Evolutionary conservation across 306 rosid species (phyloP).

Genomic region (Gastrolobium villosum): DNA sequence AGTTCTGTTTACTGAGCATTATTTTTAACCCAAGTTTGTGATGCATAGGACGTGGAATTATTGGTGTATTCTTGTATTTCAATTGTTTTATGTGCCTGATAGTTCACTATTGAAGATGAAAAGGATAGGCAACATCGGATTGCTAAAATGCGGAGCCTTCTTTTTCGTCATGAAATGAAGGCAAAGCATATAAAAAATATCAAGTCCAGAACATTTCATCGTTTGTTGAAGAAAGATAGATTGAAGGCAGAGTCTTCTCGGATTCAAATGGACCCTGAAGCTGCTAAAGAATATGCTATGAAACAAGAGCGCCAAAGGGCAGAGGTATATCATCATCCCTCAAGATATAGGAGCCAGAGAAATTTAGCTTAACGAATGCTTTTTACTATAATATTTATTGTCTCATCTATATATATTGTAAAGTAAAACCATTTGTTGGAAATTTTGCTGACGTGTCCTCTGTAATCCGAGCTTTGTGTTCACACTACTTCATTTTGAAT

Average conservation of each 20-base stretch:
- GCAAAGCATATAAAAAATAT: slow-evolving; percentile 84
- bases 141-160: slow-evolving; percentile 95
- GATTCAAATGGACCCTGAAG: slow-evolving; percentile 76
- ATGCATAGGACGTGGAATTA: slow-evolving; percentile 14
- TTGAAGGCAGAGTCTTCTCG: slow-evolving; percentile 64
- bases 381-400: background rate
- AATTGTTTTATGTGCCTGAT: slow-evolving; percentile 41
- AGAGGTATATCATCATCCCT: slow-evolving; percentile 65
- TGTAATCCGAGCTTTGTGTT: no score
- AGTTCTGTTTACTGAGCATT: background rate
- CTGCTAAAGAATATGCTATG: slow-evolving; percentile 80
- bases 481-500: no score
- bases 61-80: slow-evolving; percentile 11
- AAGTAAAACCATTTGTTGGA: no score
- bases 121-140: slow-evolving; percentile 79
- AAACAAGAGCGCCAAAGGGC: slow-evolving; percentile 84
- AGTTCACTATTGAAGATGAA: slow-evolving; percentile 88
- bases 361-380: background rate
- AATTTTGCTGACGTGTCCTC: no score
- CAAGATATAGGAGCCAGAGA: slow-evolving; percentile 1
- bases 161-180: slow-evolving; percentile 85
- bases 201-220: slow-evolving; percentile 87
- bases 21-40: background rate
- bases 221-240: slow-evolving; percentile 82
- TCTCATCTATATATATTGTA: slow-evolving; percentile 23